Evolutionary conservation across 768 basidiomycete species (phyloP), one percentile per base, ranked within the genome.

Genomic region (Candolleomyces eurysporus): DNA sequence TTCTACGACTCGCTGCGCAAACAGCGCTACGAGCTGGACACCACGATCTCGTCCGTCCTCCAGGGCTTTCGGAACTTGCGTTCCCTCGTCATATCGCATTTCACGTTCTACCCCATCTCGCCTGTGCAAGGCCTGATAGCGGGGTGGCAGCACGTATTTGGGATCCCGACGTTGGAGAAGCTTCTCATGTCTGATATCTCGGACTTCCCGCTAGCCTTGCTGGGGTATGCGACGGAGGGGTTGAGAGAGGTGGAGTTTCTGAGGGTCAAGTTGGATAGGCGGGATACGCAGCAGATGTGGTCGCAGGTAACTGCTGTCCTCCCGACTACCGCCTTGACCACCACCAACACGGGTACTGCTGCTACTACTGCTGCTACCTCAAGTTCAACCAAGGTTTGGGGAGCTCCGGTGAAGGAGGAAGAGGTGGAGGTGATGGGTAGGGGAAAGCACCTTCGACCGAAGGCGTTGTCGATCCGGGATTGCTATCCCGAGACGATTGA

Each of bases 241-340:
- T 14, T 51, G 26, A 19, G 21, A 11, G 26, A 51, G 4, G 26
- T 51, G 19, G 49, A 30, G 26, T 51, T 51, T 26, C 11, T 51
- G 49, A 19, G 52, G 30, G 52, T 53, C 21, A 53, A 53, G 52
- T 16, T 53, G 30, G 52, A 53, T 39, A 53, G 52, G 31, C 6
- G 52, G 52, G 52, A 53, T 26, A 53, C 52, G 14, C 21, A 53
- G 52, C 52, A 53, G 21, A 48, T 48, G 46, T 22, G 46, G 46
- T n/a, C 46, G 21, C 46, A 17, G 16, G n/a, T 48, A 4, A 48
- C n/a, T 14, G 21, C 14, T 19, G 30, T 21, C 36, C 11, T 36
- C 8, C 36, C 36, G 11, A 36, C 36, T 7, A 36, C 36, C 11
- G 36, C 36, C 11, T 36, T 36, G 36, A 11, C 36, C 36, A 36